phyloP scores from a whole-genome alignment of 1,284 basidiomycete genomes.

The Ceratobasidium sp. region DNA sequence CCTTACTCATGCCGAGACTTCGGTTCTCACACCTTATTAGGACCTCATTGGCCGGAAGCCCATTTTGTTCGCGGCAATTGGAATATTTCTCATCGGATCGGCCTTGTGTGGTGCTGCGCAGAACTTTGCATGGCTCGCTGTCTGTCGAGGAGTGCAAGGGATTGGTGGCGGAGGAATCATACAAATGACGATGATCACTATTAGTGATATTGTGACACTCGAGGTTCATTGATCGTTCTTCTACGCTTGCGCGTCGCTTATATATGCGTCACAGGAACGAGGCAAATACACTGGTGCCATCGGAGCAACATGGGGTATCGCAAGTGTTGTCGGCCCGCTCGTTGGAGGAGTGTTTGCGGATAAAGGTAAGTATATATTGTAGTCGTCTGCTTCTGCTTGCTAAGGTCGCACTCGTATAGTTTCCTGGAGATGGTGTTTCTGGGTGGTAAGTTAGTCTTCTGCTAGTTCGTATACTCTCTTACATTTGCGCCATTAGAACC shows the following conservation, averaged over 20 bases:
- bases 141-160: slow-evolving; percentile 82
- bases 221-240: slow-evolving; percentile 55
- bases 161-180: slow-evolving; percentile 86
- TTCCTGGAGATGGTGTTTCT: slow-evolving; percentile 55
- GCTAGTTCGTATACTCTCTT: neutral
- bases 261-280: slow-evolving; percentile 64
- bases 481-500: slow-evolving; percentile 58
- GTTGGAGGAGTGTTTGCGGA: slow-evolving; percentile 62
- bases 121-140: slow-evolving; percentile 79
- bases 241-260: slow-evolving; percentile 24
- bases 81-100: slow-evolving; percentile 83
- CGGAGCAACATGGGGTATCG: slow-evolving; percentile 84
- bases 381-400: neutral
- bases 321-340: slow-evolving; percentile 78
- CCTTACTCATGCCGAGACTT: slow-evolving; percentile 4
- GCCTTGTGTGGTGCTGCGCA: slow-evolving; percentile 87
- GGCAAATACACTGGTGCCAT: slow-evolving; percentile 81
- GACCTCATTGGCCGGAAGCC: slow-evolving; percentile 75
- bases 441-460: slow-evolving; percentile 47
- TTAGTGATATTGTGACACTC: slow-evolving; percentile 84
- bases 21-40: slow-evolving; percentile 32
- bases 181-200: slow-evolving; percentile 74
- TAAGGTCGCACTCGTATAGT: slow-evolving; percentile 9
- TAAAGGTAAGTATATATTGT: slow-evolving; percentile 47
- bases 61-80: slow-evolving; percentile 76